A percentile compares a stretch with the other conserved stretches of the same genome.
These are phyloP conservation scores for Betula pendula DNA, from an alignment of 306 rosid species.

Conservation along the genomic window DNA sequence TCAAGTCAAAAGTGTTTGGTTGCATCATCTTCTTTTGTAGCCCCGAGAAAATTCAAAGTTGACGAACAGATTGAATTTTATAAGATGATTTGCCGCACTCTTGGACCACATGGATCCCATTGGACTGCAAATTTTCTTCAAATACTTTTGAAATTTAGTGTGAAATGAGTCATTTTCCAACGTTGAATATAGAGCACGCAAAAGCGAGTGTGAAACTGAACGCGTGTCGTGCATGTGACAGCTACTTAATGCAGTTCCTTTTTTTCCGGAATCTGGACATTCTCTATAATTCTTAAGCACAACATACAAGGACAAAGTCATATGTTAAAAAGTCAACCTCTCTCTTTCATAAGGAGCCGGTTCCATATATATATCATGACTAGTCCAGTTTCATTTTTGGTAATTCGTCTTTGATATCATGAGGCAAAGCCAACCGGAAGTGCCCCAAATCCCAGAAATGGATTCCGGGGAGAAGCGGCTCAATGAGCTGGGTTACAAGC, in stretches of 20 bases:
- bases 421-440: constrained; percentile 25
- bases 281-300: constrained; percentile 19
- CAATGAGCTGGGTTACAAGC: constrained; percentile 86
- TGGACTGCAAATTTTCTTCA: too few relatives aligned
- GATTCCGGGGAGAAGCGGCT: constrained; percentile 82
- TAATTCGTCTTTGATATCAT: constrained; percentile 1
- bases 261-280: neutral
- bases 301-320: constrained; percentile 14
- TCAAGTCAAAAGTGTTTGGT: neutral
- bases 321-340: constrained; percentile 10
- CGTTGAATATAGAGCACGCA: too few relatives aligned
- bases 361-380: neutral
- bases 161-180: too few relatives aligned
- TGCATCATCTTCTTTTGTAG: neutral
- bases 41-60: neutral
- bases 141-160: too few relatives aligned
- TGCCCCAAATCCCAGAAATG: constrained; percentile 33
- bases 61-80: neutral
- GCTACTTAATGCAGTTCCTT: too few relatives aligned
- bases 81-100: neutral
- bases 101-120: neutral
- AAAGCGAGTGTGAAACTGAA: too few relatives aligned
- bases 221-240: too few relatives aligned
- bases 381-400: neutral
- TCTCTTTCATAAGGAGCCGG: neutral